A percentile compares a stretch with the other conserved stretches of the same genome.
Conservation (phyloP, 176 grass and related monocot genomes). For the Echinochloa phyllopogon region DNA sequence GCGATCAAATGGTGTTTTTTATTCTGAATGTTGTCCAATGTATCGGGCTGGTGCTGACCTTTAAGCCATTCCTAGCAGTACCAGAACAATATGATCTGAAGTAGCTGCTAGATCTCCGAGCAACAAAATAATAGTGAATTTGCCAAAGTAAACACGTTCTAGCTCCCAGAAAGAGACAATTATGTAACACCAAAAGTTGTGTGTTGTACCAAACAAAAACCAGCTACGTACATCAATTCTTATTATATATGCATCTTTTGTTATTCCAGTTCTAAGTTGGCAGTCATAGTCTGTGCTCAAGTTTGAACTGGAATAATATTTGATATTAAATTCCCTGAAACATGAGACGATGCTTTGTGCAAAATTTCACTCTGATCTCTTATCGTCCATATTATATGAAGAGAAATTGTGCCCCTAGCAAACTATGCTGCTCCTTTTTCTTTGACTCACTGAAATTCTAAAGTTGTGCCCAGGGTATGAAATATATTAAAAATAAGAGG, state of each 20-base stretch:
- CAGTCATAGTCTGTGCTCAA: neutral
- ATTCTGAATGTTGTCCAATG: slow-evolving; percentile 56
- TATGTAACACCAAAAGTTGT: slow-evolving; percentile 9
- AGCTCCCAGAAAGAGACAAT: neutral
- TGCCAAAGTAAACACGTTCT: neutral
- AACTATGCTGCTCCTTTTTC: neutral
- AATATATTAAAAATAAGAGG: too few species aligned
- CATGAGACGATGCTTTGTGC: neutral
- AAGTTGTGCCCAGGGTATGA: too few species aligned
- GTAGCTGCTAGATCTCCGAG: neutral
- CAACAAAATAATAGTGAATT: slow-evolving; percentile 21
- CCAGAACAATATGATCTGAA: slow-evolving; percentile 27
- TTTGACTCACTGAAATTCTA: neutral
- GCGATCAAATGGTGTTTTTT: slow-evolving; percentile 84
- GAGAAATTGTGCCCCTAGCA: neutral
- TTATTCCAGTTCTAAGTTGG: neutral
- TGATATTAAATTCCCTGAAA: neutral
- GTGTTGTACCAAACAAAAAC: neutral
- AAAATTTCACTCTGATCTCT: neutral
- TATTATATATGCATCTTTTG: neutral
- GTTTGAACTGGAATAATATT: neutral
- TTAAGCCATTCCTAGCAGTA: slow-evolving; percentile 71
- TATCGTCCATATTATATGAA: neutral
- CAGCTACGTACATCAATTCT: neutral
- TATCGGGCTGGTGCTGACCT: slow-evolving; percentile 63